phyloP scores from a whole-genome alignment of 768 basidiomycete species.

The Hydnomerulius pinastri region DNA sequence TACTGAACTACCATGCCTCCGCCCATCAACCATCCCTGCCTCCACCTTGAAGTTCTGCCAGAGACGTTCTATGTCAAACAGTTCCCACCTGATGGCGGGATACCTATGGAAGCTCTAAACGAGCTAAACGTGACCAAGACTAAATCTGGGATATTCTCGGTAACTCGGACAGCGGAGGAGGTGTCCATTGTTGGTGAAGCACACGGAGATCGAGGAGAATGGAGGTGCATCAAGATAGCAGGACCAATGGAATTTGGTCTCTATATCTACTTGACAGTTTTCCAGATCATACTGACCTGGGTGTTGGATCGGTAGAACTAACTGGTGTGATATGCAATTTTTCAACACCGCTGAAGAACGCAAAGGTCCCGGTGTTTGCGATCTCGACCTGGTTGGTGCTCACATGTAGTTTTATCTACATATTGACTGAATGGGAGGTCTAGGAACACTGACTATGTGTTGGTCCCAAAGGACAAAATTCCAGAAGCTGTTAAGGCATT shows the following conservation, averaged over 20 bases:
- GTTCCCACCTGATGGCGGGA: slow-evolving; percentile 31
- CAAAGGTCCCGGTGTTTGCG: slow-evolving; percentile 57
- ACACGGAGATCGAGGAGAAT: slow-evolving; percentile 41
- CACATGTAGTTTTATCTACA: neutral
- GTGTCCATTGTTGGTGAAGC: slow-evolving; percentile 58
- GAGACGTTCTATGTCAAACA: slow-evolving; percentile 50
- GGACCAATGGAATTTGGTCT: slow-evolving; percentile 70
- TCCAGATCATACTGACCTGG: neutral
- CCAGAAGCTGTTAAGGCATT: slow-evolving; percentile 45
- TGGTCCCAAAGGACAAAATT: slow-evolving; percentile 50
- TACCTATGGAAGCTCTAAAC: slow-evolving; percentile 29
- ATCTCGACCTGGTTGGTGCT: slow-evolving; percentile 59
- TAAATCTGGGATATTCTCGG: slow-evolving; percentile 46
- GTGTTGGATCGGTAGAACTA: slow-evolving; percentile 38
- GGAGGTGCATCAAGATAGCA: slow-evolving; percentile 62
- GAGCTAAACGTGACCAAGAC: slow-evolving; percentile 31
- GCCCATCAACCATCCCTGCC: slow-evolving; percentile 45
- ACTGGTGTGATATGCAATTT: slow-evolving; percentile 59
- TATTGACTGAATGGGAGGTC: neutral
- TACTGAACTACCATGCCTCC: slow-evolving; percentile 39
- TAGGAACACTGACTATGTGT: slow-evolving; percentile 70
- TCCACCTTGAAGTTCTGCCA: slow-evolving; percentile 48
- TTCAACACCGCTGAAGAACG: slow-evolving; percentile 52
- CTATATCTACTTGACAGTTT: slow-evolving; percentile 1
- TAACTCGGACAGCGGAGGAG: slow-evolving; percentile 63